phyloP scores from a whole-genome alignment of 2,329 filamentous ascomycete genomes.

The Xylaria sp. region DNA sequence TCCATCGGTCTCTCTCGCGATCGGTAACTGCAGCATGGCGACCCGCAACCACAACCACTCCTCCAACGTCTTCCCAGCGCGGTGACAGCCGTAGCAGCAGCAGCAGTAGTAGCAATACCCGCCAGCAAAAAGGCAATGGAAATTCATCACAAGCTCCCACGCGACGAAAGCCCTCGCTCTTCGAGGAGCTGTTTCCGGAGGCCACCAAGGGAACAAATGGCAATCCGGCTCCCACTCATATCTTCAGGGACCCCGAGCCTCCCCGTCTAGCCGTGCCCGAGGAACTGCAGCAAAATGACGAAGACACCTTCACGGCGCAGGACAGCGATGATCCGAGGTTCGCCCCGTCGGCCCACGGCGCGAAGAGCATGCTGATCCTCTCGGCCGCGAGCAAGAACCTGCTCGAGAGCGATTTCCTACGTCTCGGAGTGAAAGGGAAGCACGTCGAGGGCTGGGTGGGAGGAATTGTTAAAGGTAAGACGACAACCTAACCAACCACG shows the following conservation, averaged over 20 bases:
- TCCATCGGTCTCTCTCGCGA: slow-evolving; percentile 49
- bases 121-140: neutral
- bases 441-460: slow-evolving; percentile 76
- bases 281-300: slow-evolving; percentile 3
- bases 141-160: neutral
- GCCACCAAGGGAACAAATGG: slow-evolving; percentile 50
- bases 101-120: slow-evolving; percentile 10
- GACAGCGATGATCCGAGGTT: neutral
- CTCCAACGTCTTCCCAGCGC: slow-evolving; percentile 31
- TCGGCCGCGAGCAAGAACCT: slow-evolving; percentile 69
- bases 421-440: slow-evolving; percentile 69
- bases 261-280: slow-evolving; percentile 22
- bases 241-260: slow-evolving; percentile 27
- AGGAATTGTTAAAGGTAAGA: slow-evolving; percentile 69
- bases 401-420: slow-evolving; percentile 75
- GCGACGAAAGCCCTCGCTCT: slow-evolving; percentile 48
- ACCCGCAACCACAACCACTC: slow-evolving; percentile 32
- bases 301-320: slow-evolving; percentile 2
- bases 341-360: slow-evolving; percentile 33
- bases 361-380: slow-evolving; percentile 63
- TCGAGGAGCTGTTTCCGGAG: slow-evolving; percentile 66
- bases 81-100: slow-evolving; percentile 36
- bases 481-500: neutral
- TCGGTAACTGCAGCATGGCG: slow-evolving; percentile 49
- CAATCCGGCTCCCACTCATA: slow-evolving; percentile 28